Evolutionary conservation across 164 flowering plant species (phyloP), one percentile per base, ranked within the genome.

Genomic region (Magnolia sinica): DNA sequence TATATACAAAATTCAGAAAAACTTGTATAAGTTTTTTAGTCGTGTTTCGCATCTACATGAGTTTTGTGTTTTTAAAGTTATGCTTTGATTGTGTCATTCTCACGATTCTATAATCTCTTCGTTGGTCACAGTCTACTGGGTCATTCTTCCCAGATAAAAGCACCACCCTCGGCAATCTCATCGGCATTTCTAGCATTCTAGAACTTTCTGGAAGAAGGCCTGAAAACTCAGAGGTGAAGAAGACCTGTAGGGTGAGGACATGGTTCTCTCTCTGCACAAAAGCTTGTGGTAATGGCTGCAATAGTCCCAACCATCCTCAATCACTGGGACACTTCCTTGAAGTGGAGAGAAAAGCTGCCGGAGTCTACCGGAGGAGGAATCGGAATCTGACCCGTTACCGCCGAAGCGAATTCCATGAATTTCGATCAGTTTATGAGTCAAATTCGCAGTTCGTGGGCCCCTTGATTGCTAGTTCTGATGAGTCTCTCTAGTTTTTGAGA

Each of bases 71-170:
- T 37, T 37, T 37, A 37, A 37, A 37, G 45, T 2, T 37, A 37
- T 37, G 45, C 6, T 37, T 37, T 37, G 7, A 37, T 37, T 37
- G 45, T 37, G 45, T 37, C 45, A 5, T 37, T 37, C 45, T 37
- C 7, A 37, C 7, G 45, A 37, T 37, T 37, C 7, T 37, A 37
- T 37, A 37, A 37, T 37, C 45, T 37, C 45, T 37, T 2, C 45
- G 3, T 37, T 37, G 4, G 3, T 76, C 84, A 76, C 87, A 92
- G 97, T 93, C 98, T 0, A 88, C 91, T 27, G 93, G 94, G 64
- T 90, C 98, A 0, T 93, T 91, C 83, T 93, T 91, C 83, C 94
- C 83, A 78, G 98, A 93, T 84, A 88, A 83, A 83, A 93, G 96
- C 87, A 88, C 86, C 4, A 91, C 93, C 29, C 88, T 93, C 2